These are phyloP conservation scores for Plasmodium gonderi DNA, from an alignment of 169 alveolate genomes.

Conservation along the genomic window DNA sequence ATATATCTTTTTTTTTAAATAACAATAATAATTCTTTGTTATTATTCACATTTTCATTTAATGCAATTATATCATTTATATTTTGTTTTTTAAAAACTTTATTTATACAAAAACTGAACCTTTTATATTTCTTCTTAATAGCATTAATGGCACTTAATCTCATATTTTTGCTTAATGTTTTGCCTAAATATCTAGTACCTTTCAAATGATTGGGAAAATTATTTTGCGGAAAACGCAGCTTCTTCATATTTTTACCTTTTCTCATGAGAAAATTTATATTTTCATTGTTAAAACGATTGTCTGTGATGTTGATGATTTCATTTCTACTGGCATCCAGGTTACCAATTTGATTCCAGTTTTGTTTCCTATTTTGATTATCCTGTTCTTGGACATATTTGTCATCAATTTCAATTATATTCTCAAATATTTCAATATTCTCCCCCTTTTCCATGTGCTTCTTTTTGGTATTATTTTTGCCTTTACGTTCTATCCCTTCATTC, in stretches of 20 bases:
- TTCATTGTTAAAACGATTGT: background rate
- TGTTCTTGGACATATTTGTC: background rate
- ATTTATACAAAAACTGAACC: slow-evolving; percentile 46
- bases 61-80: slow-evolving; percentile 50
- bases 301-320: background rate
- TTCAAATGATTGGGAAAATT: background rate
- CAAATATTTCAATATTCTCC: background rate
- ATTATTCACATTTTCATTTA: slow-evolving; percentile 61
- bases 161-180: background rate
- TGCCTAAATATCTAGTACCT: background rate
- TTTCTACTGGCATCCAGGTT: background rate
- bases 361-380: background rate
- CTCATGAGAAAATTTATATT: background rate
- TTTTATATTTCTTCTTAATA: slow-evolving; percentile 38
- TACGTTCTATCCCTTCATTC: background rate
- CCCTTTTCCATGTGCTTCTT: background rate
- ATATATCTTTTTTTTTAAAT: slow-evolving; percentile 49
- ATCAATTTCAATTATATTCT: too few species aligned
- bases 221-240: slow-evolving; percentile 16
- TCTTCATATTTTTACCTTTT: slow-evolving; percentile 3
- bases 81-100: slow-evolving; percentile 44
- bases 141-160: slow-evolving; percentile 8
- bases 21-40: slow-evolving; percentile 37
- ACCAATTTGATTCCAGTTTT: background rate
- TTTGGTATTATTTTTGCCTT: background rate